Evolutionary conservation across 352 stramenopile genomes (phyloP).

Genomic region (Phytophthora cajani): DNA sequence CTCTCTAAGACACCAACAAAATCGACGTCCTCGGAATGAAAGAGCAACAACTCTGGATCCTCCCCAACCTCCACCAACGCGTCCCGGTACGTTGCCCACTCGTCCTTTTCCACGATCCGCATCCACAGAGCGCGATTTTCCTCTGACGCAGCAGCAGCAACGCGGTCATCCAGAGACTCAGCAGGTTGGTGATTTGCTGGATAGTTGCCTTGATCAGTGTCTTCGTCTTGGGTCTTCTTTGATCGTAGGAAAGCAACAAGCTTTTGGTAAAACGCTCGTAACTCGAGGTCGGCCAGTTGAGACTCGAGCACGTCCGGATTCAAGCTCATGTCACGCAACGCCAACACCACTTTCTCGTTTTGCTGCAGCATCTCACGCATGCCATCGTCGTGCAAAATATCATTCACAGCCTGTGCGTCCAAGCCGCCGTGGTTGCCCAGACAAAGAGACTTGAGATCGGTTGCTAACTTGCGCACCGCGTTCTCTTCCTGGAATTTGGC

Average conservation of each 20-base stretch:
- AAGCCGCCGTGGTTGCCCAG: slow-evolving; percentile 40
- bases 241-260: slow-evolving; percentile 49
- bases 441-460: slow-evolving; percentile 52
- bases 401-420: slow-evolving; percentile 49
- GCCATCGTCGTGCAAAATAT: slow-evolving; percentile 51
- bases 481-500: slow-evolving; percentile 30
- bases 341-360: slow-evolving; percentile 55
- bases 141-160: slow-evolving; percentile 33
- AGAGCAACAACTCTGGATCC: slow-evolving; percentile 72
- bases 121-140: slow-evolving; percentile 36
- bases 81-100: slow-evolving; percentile 44
- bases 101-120: slow-evolving; percentile 19
- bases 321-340: slow-evolving; percentile 75
- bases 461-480: slow-evolving; percentile 37
- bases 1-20: slow-evolving; percentile 43
- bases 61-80: slow-evolving; percentile 68
- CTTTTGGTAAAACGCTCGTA: slow-evolving; percentile 66
- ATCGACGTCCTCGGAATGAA: slow-evolving; percentile 59
- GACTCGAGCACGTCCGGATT: slow-evolving; percentile 52
- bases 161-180: slow-evolving; percentile 46
- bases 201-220: not conserved
- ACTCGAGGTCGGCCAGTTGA: slow-evolving; percentile 50
- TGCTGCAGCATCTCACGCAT: slow-evolving; percentile 50
- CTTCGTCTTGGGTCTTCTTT: slow-evolving; percentile 24
- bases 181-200: not conserved